Conservation (phyloP, 116 monocot species). For the Iris pallida region DNA sequence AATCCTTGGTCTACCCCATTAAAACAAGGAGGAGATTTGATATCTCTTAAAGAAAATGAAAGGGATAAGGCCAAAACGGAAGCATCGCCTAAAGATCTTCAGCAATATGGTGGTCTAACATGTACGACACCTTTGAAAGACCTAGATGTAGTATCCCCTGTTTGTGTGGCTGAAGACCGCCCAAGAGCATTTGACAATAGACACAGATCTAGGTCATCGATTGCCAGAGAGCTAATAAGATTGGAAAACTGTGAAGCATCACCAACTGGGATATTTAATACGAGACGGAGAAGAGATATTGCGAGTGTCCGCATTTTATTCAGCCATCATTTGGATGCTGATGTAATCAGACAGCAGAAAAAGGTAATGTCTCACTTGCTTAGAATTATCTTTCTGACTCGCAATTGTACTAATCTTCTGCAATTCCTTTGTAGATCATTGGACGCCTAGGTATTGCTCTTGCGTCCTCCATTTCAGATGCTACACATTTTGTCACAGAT, state of each 20-base stretch:
- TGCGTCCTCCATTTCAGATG: conserved; percentile 63
- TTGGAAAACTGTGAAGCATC: conserved; percentile 30
- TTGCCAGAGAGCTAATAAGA: conserved; percentile 48
- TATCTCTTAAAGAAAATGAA: conserved; percentile 22
- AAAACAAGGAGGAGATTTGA: conserved; percentile 1
- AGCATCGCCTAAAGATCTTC: conserved; percentile 12
- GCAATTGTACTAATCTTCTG: neutral
- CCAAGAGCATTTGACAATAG: conserved; percentile 17
- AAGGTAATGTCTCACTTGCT: conserved; percentile 42
- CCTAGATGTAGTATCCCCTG: conserved; percentile 44
- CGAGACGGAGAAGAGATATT: conserved; percentile 60
- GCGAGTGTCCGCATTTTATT: conserved; percentile 56
- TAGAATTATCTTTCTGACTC: neutral
- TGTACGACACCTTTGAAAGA: conserved; percentile 20
- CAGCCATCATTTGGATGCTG: conserved; percentile 73
- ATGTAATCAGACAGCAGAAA: conserved; percentile 76
- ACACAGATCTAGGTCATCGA: conserved; percentile 26
- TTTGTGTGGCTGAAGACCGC: conserved; percentile 33
- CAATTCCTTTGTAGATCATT: conserved; percentile 48
- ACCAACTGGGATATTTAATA: conserved; percentile 28
- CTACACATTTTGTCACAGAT: conserved; percentile 86
- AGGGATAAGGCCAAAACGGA: conserved; percentile 20
- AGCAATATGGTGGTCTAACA: conserved; percentile 9
- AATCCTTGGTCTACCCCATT: conserved; percentile 10
- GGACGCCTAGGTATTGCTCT: conserved; percentile 43